Conservation (phyloP, 306 rosid genomes). For the Luffa acutangula region DNA sequence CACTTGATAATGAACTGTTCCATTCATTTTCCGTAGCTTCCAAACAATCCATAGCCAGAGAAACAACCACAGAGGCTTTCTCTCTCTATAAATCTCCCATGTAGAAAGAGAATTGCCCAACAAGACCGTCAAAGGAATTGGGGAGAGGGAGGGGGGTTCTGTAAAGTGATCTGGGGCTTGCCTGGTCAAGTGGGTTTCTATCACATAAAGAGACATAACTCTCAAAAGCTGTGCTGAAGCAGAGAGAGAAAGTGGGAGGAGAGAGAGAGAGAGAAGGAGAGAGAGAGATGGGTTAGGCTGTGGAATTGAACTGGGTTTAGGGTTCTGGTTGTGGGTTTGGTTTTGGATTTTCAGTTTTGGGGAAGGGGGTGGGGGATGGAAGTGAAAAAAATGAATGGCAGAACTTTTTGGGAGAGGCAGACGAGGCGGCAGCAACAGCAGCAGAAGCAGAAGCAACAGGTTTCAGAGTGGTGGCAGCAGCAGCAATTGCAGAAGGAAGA, state of each 20-base stretch:
- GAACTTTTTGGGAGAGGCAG: slow-evolving; percentile 7
- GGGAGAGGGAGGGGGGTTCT: background rate
- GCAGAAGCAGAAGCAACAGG: background rate
- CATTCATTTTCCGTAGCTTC: slow-evolving; percentile 3
- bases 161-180: slow-evolving; percentile 10
- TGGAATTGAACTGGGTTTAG: slow-evolving; percentile 2
- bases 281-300: slow-evolving; percentile 15
- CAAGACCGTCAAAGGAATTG: background rate
- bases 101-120: background rate
- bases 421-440: background rate
- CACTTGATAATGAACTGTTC: slow-evolving; percentile 7
- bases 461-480: slow-evolving; percentile 13
- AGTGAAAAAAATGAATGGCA: slow-evolving; percentile 12
- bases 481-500: slow-evolving; percentile 3
- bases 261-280: background rate
- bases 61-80: background rate
- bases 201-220: slow-evolving; percentile 8
- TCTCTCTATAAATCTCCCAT: background rate
- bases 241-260: background rate
- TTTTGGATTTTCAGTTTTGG: background rate
- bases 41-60: background rate
- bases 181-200: slow-evolving; percentile 10
- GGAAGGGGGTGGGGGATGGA: slow-evolving; percentile 4
- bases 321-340: background rate
- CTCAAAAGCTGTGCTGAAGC: slow-evolving; percentile 10